Evolutionary conservation across 1,139 yeast species (phyloP).

Genomic region (Arxiozyma slooffiae): DNA sequence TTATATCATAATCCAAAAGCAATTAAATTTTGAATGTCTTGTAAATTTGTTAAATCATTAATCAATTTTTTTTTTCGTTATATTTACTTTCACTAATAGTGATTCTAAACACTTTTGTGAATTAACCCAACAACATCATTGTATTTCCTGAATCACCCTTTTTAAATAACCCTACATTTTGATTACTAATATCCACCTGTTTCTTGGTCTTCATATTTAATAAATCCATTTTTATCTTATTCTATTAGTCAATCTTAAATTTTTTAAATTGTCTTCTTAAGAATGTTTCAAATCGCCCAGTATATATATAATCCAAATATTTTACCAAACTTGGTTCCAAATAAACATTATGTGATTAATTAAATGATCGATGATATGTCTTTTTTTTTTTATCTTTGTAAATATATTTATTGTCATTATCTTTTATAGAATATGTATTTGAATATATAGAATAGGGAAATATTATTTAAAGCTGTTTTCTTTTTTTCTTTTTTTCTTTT

Average conservation of each 20-base stretch:
- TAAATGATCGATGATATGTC: conserved; percentile 20
- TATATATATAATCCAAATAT: conserved; percentile 36
- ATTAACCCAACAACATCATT: conserved; percentile 41
- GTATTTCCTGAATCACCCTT: conserved; percentile 16
- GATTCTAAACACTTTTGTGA: conserved; percentile 48
- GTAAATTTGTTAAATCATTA: conserved; percentile 41
- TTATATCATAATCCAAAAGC: conserved; percentile 39
- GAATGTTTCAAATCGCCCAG: conserved; percentile 29
- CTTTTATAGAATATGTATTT: not conserved
- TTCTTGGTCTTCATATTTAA: conserved; percentile 3
- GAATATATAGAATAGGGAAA: not conserved
- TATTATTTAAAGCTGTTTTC: not conserved
- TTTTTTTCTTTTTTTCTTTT: not conserved
- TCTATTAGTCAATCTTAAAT: conserved; percentile 31
- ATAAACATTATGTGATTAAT: conserved; percentile 30
- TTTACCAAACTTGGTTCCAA: conserved; percentile 33
- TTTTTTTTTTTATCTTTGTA: no score
- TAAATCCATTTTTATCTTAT: conserved; percentile 18
- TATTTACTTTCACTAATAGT: conserved; percentile 35
- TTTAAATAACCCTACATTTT: not conserved
- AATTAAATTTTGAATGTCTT: conserved; percentile 37
- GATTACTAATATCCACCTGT: conserved; percentile 1
- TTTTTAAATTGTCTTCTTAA: conserved; percentile 28
- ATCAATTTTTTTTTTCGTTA: conserved; percentile 37
- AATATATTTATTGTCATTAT: no score